Percentiles rank a stretch among this genome's conserved stretches.
Evolutionary conservation across 2,329 filamentous ascomycete species (phyloP).

Genomic region (Xylariaceae sp.): DNA sequence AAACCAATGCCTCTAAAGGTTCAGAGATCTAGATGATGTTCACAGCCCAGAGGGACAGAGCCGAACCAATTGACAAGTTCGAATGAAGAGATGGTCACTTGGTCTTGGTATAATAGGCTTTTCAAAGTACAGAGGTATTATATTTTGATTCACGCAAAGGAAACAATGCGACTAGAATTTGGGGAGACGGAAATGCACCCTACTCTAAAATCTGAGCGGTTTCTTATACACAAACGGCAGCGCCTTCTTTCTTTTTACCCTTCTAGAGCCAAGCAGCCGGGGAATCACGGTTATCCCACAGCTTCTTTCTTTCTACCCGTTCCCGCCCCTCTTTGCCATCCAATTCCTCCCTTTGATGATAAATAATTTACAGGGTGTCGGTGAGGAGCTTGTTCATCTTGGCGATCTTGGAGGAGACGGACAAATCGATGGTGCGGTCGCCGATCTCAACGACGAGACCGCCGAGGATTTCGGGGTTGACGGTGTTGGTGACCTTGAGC

Average conservation of each 20-base stretch:
- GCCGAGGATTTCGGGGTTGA: slow-evolving; percentile 91
- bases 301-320: no score
- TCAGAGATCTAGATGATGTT: not conserved
- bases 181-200: slow-evolving; percentile 23
- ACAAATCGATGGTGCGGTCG: slow-evolving; percentile 96
- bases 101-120: not conserved
- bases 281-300: slow-evolving; percentile 1
- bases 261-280: slow-evolving; percentile 24
- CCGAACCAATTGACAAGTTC: not conserved
- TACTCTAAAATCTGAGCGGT: slow-evolving; percentile 32
- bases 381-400: slow-evolving; percentile 99
- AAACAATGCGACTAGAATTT: slow-evolving; percentile 14
- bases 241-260: slow-evolving; percentile 13
- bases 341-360: no score
- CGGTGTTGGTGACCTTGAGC: slow-evolving; percentile 93
- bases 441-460: slow-evolving; percentile 94
- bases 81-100: no score
- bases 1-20: not conserved
- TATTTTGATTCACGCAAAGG: slow-evolving; percentile 21
- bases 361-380: slow-evolving; percentile 76
- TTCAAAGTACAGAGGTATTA: slow-evolving; percentile 12
- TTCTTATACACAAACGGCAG: slow-evolving; percentile 31
- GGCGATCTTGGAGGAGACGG: slow-evolving; percentile 88
- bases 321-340: no score
- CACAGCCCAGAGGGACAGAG: not conserved